Conservation (phyloP, 208 protist genomes). For the Borovskyia barvae region DNA sequence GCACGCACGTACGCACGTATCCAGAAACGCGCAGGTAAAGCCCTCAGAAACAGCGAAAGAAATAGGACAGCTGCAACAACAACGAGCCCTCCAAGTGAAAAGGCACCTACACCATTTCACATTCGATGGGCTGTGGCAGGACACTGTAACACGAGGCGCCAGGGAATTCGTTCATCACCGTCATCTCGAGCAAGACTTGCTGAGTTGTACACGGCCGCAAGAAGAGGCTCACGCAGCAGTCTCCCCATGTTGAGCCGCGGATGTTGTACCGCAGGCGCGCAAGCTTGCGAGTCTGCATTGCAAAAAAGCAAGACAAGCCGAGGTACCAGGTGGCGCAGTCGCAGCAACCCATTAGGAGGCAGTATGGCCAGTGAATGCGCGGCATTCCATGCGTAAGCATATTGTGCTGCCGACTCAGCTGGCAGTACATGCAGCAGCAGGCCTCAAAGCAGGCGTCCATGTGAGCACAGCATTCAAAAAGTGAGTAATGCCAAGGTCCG, state of each 20-base stretch:
- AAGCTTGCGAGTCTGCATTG: slow-evolving; percentile 6
- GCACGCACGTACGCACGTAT: neutral
- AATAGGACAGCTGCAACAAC: neutral
- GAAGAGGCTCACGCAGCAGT: slow-evolving; percentile 29
- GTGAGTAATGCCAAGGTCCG: slow-evolving; percentile 34
- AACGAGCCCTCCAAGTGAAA: too few species aligned
- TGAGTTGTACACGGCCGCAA: slow-evolving; percentile 44
- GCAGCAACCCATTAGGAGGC: slow-evolving; percentile 7
- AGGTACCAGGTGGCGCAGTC: neutral
- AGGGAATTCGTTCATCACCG: slow-evolving; percentile 49
- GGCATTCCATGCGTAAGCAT: slow-evolving; percentile 20
- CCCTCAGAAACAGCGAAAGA: neutral
- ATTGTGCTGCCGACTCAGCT: slow-evolving; percentile 46
- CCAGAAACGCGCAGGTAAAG: too few species aligned
- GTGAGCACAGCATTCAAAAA: slow-evolving; percentile 30
- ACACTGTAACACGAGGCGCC: slow-evolving; percentile 47
- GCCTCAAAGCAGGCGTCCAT: slow-evolving; percentile 39
- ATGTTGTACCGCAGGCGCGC: slow-evolving; percentile 33
- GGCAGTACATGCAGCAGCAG: slow-evolving; percentile 35
- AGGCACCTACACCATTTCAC: slow-evolving; percentile 24
- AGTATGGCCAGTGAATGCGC: slow-evolving; percentile 26
- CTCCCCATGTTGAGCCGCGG: slow-evolving; percentile 5
- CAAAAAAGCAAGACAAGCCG: slow-evolving; percentile 18
- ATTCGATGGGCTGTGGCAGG: slow-evolving; percentile 11
- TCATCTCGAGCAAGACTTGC: slow-evolving; percentile 69